Base-by-base conservation (phyloP, 352 stramenopile genomes). In the Globisporangium nagaii region DNA sequence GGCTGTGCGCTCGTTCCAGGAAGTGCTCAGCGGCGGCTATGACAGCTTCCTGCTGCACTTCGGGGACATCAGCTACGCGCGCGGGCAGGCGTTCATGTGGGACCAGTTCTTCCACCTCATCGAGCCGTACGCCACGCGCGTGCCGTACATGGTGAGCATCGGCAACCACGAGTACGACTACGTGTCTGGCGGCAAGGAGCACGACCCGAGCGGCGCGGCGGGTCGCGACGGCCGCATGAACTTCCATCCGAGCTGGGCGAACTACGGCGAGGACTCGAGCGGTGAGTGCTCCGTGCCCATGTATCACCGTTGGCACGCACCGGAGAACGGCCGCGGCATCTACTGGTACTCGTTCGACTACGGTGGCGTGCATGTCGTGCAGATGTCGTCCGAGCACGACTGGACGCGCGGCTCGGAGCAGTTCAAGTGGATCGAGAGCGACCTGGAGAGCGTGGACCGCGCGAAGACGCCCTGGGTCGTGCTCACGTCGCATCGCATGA, bases 331-430 rank as follows among this genome's bases (percentile, higher is more conserved):
- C 24, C 79, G 80, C 31, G 58, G 64, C 19, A 83, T 93, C 31
- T 94, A 90, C 60, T 94, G 88, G 86, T 91, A 97, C 69, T 97
- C 84, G n/a, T 97, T 96, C 62, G 71, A 96, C 52, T 89, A 93
- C 54, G 81, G 70, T 19, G 81, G 81, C 31, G 78, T 98, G 7
- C 88, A 97, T 48, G 93, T 96, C 17, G 84, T 97, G 28, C 83
- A 97, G 45, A 86, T 98, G 50, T 94, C 79, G 25, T 92, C 83
- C 20, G 94, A 98, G 58, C 90, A 98, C 58, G 75, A 98, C 68
- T 84, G 95, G 65, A 75, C 73, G 2, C 65, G 62, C 25, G 90
- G 88, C 22, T 96, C 88, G 4, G 63, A 63, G 34, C 94, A 98
- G 65, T 93, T 96, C 60, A 63, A 75, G 39, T 98, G 89, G 83